Evolutionary conservation across 148 eudicot species (phyloP).

Genomic region (Heliosperma pusillum): DNA sequence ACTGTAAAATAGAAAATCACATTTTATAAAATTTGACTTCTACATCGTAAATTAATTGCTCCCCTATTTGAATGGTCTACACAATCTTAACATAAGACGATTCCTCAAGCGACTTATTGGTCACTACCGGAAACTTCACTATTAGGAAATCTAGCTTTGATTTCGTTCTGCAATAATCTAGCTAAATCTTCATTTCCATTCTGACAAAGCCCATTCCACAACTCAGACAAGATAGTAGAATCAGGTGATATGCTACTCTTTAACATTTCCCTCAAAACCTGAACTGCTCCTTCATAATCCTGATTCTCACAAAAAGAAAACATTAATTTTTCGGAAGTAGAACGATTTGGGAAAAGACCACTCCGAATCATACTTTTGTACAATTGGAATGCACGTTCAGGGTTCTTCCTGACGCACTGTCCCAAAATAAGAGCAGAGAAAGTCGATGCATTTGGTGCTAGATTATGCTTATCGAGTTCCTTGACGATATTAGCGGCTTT

Average conservation of each 20-base stretch:
- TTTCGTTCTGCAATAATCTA: constrained; percentile 33
- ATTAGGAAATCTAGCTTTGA: constrained; percentile 33
- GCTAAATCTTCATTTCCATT: constrained; percentile 55
- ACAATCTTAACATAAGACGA: neutral
- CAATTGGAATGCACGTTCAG: constrained; percentile 68
- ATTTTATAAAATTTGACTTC: neutral
- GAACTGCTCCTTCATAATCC: constrained; percentile 69
- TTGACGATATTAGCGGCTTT: constrained; percentile 70
- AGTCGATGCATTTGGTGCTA: constrained; percentile 67
- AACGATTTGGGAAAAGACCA: constrained; percentile 53
- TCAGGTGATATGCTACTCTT: constrained; percentile 47
- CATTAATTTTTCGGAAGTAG: constrained; percentile 44
- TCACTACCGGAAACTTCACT: neutral
- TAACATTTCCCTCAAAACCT: constrained; percentile 60
- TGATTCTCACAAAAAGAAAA: constrained; percentile 56
- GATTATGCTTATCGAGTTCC: constrained; percentile 54
- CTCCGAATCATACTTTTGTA: constrained; percentile 63
- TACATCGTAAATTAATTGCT: neutral
- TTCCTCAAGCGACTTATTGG: neutral
- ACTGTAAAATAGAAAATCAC: no score
- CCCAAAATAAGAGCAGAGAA: constrained; percentile 78
- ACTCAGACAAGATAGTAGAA: constrained; percentile 34
- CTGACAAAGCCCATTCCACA: constrained; percentile 46
- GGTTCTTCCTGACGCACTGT: constrained; percentile 66
- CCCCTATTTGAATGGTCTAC: neutral